Conservation (phyloP, 192 early-diverging fungal genomes). For the Umbelopsis sp. region DNA sequence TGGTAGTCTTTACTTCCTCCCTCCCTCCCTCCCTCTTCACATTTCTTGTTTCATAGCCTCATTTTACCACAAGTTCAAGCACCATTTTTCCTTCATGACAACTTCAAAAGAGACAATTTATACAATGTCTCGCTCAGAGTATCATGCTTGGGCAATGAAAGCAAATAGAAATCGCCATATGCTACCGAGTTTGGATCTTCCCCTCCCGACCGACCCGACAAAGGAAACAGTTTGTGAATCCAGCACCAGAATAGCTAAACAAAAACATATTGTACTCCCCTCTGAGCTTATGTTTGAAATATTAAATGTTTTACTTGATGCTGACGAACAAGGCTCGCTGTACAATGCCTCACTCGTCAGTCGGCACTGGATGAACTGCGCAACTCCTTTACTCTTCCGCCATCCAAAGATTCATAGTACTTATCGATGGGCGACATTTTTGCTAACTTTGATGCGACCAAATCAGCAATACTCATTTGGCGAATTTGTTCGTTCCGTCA, state of each 20-base stretch:
- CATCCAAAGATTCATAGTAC: slow-evolving; percentile 43
- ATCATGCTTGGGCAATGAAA: slow-evolving; percentile 16
- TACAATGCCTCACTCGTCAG: slow-evolving; percentile 36
- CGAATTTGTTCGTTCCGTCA: slow-evolving; percentile 42
- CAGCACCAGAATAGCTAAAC: neutral
- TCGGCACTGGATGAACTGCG: slow-evolving; percentile 47
- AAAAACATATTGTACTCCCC: slow-evolving; percentile 30
- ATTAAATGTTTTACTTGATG: slow-evolving; percentile 31
- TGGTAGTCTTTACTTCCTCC: neutral
- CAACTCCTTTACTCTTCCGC: slow-evolving; percentile 38
- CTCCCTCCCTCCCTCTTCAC: neutral
- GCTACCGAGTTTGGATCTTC: neutral
- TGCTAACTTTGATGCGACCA: slow-evolving; percentile 40
- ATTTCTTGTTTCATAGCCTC: neutral
- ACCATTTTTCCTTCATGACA: neutral
- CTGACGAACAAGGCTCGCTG: slow-evolving; percentile 29
- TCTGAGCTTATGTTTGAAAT: slow-evolving; percentile 48
- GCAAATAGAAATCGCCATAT: neutral
- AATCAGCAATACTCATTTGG: slow-evolving; percentile 32
- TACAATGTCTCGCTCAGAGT: slow-evolving; percentile 18
- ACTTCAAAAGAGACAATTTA: slow-evolving; percentile 7
- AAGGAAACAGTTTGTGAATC: neutral
- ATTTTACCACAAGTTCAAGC: neutral
- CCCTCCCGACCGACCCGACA: neutral
- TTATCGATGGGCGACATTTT: slow-evolving; percentile 49